phyloP scores from a whole-genome alignment of 2,329 filamentous ascomycete genomes.

The Lachnellula hyalina region DNA sequence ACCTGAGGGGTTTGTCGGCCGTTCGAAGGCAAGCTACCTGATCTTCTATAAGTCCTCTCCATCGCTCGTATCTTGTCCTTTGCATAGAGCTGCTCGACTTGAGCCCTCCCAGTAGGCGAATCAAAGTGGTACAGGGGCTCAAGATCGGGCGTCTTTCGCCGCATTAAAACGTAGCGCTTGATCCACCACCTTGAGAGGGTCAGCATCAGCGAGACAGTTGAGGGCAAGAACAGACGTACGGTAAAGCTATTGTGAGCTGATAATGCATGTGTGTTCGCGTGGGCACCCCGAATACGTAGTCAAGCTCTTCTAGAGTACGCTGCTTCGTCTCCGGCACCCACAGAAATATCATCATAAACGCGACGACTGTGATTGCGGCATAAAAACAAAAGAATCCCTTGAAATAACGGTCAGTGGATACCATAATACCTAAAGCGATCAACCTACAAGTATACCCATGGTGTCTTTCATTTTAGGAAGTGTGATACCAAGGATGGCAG shows the following conservation, averaged over 20 bases:
- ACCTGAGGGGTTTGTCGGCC: too few relatives aligned
- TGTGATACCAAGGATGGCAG: conserved; percentile 53
- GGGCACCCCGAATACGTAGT: conserved; percentile 41
- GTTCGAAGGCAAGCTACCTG: too few relatives aligned
- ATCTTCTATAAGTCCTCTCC: too few relatives aligned
- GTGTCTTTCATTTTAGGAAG: conserved; percentile 37
- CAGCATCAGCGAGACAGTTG: neutral
- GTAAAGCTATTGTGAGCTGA: conserved; percentile 17
- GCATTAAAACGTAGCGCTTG: conserved; percentile 13
- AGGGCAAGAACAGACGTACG: conserved; percentile 7
- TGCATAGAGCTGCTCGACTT: conserved; percentile 1
- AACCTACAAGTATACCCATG: conserved; percentile 13
- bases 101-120: conserved; percentile 13
- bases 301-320: conserved; percentile 24
- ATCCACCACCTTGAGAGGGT: conserved; percentile 7
- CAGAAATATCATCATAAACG: conserved; percentile 50
- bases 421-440: too few relatives aligned
- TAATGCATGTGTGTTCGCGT: conserved; percentile 20
- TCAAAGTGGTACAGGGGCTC: conserved; percentile 48
- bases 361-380: conserved; percentile 47
- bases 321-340: conserved; percentile 51
- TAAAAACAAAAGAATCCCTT: conserved; percentile 51
- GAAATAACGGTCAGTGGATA: conserved; percentile 7
- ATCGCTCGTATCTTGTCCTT: neutral
- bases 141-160: conserved; percentile 37